Evolutionary conservation across 225 moss, liverwort and hornwort genomes (phyloP), one percentile per base, ranked within the genome.

Genomic region (Marchantia paleacea): DNA sequence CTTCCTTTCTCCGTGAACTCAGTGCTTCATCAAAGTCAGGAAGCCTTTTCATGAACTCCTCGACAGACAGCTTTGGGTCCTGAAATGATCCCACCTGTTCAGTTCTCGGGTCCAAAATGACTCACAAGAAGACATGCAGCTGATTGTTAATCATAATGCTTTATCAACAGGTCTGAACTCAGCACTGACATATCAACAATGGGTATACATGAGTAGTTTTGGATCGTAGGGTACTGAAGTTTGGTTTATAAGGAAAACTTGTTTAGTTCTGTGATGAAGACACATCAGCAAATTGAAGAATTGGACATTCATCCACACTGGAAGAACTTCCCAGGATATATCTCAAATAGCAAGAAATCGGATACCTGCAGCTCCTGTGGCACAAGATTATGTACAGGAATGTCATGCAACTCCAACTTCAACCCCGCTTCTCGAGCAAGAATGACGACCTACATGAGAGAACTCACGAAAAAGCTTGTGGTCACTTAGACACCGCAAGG

Each of bases 341-440:
- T 22, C 52, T 4, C 3, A 51, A 39, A 22, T 51, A 22, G 8
- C 8, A 39, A 52, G 52, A 52, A 11, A n/a, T 20, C 24, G 8
- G 16, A 39, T 87, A 95, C 94, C 90, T 89, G 88, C 78, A 99
- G 82, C 69, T 89, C 84, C 78, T 88, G 74, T 26, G 99, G 91
- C 75, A 99, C 99, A 77, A 99, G 79, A 72, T 86, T 95, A 75
- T 92, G 85, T 52, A 99, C 73, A 55, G 82, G 92, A 75, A 99
- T 89, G 81, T 92, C 93, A 63, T 84, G 77, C 49, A 99, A 84
- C 80, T 95, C 94, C 82, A 99, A 85, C 77, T 82, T 89, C 85
- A 99, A 80, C 49, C 95, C 99, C 66, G 91, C 92, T 87, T 99
- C 99, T 76, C 99, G 90, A 57, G 95, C 99, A 81, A 99, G 91